These are phyloP conservation scores for Candida stauntonica DNA, from an alignment of 805 yeast genomes.

Conservation along the genomic window DNA sequence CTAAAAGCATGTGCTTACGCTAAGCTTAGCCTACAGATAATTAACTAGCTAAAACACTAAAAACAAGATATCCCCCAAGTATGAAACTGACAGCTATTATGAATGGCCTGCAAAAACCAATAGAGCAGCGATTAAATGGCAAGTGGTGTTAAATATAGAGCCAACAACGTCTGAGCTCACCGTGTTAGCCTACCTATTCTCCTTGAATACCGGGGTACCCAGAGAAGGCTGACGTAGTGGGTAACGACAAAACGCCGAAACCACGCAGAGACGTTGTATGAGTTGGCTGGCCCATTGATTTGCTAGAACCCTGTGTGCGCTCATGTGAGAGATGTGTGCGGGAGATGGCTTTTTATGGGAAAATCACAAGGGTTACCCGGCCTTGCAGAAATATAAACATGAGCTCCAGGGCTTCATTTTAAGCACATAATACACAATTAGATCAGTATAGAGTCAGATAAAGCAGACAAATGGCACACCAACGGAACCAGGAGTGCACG, in stretches of 20 bases:
- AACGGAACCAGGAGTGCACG: slow-evolving; percentile 57
- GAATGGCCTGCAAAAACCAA: slow-evolving; percentile 4
- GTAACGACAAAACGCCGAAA: not conserved
- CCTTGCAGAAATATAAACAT: not conserved
- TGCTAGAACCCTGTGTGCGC: not conserved
- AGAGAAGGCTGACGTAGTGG: not conserved
- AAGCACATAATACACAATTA: not conserved
- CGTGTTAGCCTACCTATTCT: too few relatives aligned
- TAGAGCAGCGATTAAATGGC: slow-evolving; percentile 20
- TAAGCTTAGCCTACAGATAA: too few relatives aligned
- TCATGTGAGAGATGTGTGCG: not conserved
- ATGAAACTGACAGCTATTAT: slow-evolving; percentile 20
- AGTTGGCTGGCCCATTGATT: not conserved
- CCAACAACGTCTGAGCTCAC: too few relatives aligned
- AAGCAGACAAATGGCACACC: slow-evolving; percentile 2
- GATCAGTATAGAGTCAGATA: not conserved
- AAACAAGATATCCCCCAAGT: slow-evolving; percentile 20
- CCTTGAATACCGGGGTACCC: too few relatives aligned
- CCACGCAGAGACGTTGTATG: not conserved
- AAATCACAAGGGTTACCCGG: slow-evolving; percentile 3
- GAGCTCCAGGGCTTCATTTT: not conserved
- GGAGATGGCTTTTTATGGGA: not conserved
- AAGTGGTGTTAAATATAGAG: slow-evolving; percentile 2
- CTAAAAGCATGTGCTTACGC: too few relatives aligned
- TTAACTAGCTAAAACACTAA: too few relatives aligned